Base-by-base conservation (phyloP, 2,329 filamentous ascomycete species). In the Emmonsia crescens region DNA sequence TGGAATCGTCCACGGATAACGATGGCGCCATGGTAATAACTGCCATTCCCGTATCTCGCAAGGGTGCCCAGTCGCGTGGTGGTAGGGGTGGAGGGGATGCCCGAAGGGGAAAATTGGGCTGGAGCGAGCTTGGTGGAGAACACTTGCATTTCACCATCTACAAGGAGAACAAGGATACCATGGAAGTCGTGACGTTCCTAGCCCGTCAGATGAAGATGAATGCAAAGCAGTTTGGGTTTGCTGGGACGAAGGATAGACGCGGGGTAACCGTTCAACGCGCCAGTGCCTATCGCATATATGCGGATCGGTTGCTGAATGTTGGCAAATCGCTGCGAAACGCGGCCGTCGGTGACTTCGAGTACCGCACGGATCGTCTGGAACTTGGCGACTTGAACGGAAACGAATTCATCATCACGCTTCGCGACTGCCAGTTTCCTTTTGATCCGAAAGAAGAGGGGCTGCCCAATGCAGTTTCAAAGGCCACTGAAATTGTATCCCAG, bases 151-250 rank as follows among this genome's bases (percentile, higher is more conserved):
- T 96, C 73, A 93, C 89, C 0, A 80, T 96, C 59, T 95, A 93
- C 83, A 96, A 96, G 77, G 92, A 96, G 77, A 96, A 96, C 77
- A 92, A 93, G 71, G 92, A 96, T 72, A 96, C 92, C 0, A 95
- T 96, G 89, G 92, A 96, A 68, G 87, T 90, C 0, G 81, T 95
- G 60, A 87, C 85, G 60, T 89, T 88, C 69, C 82, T 96, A 48
- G 84, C 87, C 0, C 87, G 87, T 51, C 82, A 88, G 65, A 76
- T 96, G 65, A 89, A 87, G 70, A 79, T 89, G 65, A 82, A 82
- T 48, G 71, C 81, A 3, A 91, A 89, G 72, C 80, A 83, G 31
- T 89, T 92, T 67, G 82, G 85, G 62, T 93, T 96, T 68, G 91
- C 92, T 3, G 92, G 92, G 9, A 96, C 91, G 62, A 96, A 96